Evolutionary conservation across 768 basidiomycete species (phyloP), one percentile per base, ranked within the genome.

Genomic region (Tulasnella sp.): DNA sequence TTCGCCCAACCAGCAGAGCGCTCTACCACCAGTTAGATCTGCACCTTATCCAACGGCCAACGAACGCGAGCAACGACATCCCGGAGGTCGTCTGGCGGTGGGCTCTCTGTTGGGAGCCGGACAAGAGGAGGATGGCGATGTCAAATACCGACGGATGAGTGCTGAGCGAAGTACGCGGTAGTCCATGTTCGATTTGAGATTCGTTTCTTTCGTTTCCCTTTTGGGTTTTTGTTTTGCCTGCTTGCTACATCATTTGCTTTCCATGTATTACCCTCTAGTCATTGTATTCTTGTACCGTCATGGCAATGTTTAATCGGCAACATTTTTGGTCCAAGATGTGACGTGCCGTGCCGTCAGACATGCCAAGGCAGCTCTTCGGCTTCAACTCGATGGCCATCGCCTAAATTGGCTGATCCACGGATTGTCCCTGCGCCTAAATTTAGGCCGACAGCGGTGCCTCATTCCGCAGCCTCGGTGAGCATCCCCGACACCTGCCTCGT

Each of bases 1-100:
- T 91, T 91, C 80, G 9, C 73, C 52, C 15, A 17, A 52, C 38
- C 49, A 38, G 37, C 73, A 38, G 45, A 9, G 22, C 38, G 38
- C 40, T 6, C 1, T 36, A 7, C 72, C 22, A n/a, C 39, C 40
- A 19, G 29, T 29, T n/a, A 34, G 58, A 34, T 45, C 40, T 0
- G 72, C 40, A 29, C 72, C 72, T 25, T 45, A 72, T 45, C 42
- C 72, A 12, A 36, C 72, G 12, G 22, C 40, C 22, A 72, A 36
- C 72, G 52, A 58, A 29, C 73, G 54, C 54, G 58, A 64, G 31
- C 31, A 25, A 64, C 11, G 58, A 14, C 58, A 64, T 64, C 58
- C 58, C 12, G 58, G 58, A 4, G 73, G 73, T 52, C 45, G 73
- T 4, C 19, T 74, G 73, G 54, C 49, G 25, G 73, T 74, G 2